Conservation (phyloP, 805 yeast species). For the Ogataea corticis region DNA sequence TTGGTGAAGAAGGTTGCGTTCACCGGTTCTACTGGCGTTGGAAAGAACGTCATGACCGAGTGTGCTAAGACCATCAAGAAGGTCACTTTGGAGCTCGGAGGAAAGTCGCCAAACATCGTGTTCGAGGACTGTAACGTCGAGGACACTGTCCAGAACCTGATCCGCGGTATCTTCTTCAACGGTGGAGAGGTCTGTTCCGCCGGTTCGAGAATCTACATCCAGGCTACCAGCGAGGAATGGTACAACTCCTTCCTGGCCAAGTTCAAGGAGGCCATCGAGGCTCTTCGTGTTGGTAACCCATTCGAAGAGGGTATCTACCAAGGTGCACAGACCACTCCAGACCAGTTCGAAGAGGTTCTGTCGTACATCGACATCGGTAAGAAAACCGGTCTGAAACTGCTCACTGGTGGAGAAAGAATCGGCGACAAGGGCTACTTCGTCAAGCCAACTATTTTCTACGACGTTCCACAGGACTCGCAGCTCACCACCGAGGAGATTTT, state of each 20-base stretch:
- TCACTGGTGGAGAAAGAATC: slow-evolving; percentile 79
- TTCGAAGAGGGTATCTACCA: slow-evolving; percentile 68
- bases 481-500: slow-evolving; percentile 89
- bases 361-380: slow-evolving; percentile 64
- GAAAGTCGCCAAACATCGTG: slow-evolving; percentile 86
- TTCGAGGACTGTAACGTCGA: slow-evolving; percentile 73
- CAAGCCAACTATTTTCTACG: slow-evolving; percentile 84
- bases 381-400: slow-evolving; percentile 65
- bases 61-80: slow-evolving; percentile 78
- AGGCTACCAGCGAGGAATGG: slow-evolving; percentile 51
- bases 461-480: slow-evolving; percentile 70
- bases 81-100: slow-evolving; percentile 83
- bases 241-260: slow-evolving; percentile 66
- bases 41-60: slow-evolving; percentile 68
- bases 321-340: slow-evolving; percentile 74
- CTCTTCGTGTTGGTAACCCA: slow-evolving; percentile 73
- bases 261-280: slow-evolving; percentile 50
- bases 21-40: slow-evolving; percentile 92
- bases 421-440: slow-evolving; percentile 72
- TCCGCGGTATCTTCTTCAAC: slow-evolving; percentile 80
- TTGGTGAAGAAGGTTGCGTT: slow-evolving; percentile 88
- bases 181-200: slow-evolving; percentile 95
- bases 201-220: slow-evolving; percentile 84
- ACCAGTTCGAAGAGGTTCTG: slow-evolving; percentile 65
- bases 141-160: slow-evolving; percentile 63